phyloP scores from a whole-genome alignment of 2,329 filamentous ascomycete genomes.

The Juglanconis sp. region DNA sequence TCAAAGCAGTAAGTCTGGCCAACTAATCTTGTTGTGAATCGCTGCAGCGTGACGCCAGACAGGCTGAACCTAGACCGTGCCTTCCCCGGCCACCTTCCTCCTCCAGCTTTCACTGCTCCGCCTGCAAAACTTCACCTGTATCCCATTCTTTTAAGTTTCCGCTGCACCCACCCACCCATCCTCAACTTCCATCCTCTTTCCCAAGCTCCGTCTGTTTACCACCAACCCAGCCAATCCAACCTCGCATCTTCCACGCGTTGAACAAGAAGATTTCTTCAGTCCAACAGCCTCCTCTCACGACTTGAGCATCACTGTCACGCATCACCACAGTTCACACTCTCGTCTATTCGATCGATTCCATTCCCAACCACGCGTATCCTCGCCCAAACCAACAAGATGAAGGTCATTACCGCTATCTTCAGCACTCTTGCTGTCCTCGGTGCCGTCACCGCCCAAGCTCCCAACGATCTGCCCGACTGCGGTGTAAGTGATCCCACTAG shows the following conservation, averaged over 20 bases:
- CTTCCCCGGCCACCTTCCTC: constrained; percentile 6
- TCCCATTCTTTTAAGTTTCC: constrained; percentile 11
- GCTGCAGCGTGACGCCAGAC: constrained; percentile 1
- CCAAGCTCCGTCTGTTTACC: constrained; percentile 7
- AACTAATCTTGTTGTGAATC: constrained; percentile 11
- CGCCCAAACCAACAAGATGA: constrained; percentile 43
- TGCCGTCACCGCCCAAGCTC: constrained; percentile 39
- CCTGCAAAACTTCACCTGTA: constrained; percentile 1
- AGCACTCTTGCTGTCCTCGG: constrained; percentile 39
- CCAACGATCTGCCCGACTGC: constrained; percentile 44
- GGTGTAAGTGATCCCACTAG: constrained; percentile 43
- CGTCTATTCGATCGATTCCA: constrained; percentile 3
- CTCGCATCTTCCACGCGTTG: constrained; percentile 8
- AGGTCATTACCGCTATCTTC: constrained; percentile 39
- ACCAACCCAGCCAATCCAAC: constrained; percentile 1
- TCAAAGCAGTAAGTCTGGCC: constrained; percentile 3
- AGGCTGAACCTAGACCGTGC: background rate
- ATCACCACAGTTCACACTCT: constrained; percentile 8
- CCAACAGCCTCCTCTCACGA: constrained; percentile 2
- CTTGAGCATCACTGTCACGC: constrained; percentile 14
- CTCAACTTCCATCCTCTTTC: background rate
- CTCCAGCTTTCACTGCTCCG: no score
- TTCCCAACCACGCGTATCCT: constrained; percentile 9
- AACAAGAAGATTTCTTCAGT: constrained; percentile 4
- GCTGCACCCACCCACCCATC: background rate